phyloP scores from a whole-genome alignment of 257 asterid species.

The Nyctanthes arbortristis region DNA sequence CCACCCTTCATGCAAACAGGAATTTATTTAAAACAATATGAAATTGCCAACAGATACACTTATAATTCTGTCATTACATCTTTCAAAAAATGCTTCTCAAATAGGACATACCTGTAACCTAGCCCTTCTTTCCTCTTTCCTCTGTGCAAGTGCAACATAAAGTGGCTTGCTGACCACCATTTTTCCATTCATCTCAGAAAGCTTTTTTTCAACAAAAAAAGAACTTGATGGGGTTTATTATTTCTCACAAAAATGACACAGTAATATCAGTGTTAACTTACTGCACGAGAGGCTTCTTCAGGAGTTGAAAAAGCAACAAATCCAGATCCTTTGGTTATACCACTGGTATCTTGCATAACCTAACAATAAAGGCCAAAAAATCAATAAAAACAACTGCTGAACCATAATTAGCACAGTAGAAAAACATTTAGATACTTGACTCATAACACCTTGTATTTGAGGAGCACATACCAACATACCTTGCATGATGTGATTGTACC shows the following conservation, averaged over 20 bases:
- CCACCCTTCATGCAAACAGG: neutral
- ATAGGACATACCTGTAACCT: slow-evolving; percentile 52
- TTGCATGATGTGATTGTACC: slow-evolving; percentile 68
- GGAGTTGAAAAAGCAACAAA: slow-evolving; percentile 54
- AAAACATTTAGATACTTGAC: too few species aligned
- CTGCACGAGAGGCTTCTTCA: slow-evolving; percentile 56
- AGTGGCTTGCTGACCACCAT: slow-evolving; percentile 62
- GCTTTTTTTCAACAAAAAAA: slow-evolving; percentile 34
- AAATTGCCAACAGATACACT: neutral
- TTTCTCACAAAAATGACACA: neutral
- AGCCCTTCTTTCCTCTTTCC: slow-evolving; percentile 67
- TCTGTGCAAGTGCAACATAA: slow-evolving; percentile 69
- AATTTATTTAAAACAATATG: too few species aligned
- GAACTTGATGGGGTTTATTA: slow-evolving; percentile 1
- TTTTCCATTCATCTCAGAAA: slow-evolving; percentile 58
- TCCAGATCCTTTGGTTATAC: slow-evolving; percentile 57
- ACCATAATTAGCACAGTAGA: neutral
- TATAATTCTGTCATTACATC: neutral
- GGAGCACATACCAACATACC: slow-evolving; percentile 30
- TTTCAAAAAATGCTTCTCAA: neutral
- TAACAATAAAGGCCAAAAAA: slow-evolving; percentile 2
- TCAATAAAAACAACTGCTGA: neutral
- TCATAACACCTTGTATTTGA: neutral
- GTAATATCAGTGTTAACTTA: slow-evolving; percentile 29
- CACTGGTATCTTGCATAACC: slow-evolving; percentile 55